Conservation (phyloP, 2,329 filamentous ascomycete species). For the Chalaropsis thielavioides region DNA sequence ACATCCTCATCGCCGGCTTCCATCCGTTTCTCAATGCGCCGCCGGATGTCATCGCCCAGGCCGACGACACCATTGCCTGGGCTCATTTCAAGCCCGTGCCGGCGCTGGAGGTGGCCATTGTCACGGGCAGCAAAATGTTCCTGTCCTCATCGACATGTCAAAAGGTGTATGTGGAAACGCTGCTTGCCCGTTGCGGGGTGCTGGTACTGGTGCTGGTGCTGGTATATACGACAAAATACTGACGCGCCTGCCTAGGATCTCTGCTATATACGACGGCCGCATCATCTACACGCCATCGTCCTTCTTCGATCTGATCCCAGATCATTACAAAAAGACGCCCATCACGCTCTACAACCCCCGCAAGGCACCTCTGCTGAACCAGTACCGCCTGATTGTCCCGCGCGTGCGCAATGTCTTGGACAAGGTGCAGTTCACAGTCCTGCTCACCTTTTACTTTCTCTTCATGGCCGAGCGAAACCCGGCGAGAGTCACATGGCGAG, state of each 20-base stretch:
- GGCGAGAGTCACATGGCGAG: slow-evolving; percentile 39
- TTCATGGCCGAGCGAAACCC: slow-evolving; percentile 57
- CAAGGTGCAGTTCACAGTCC: slow-evolving; percentile 54
- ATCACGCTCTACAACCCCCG: slow-evolving; percentile 69
- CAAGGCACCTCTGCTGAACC: slow-evolving; percentile 61
- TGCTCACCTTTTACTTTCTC: slow-evolving; percentile 53
- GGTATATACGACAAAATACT: not conserved
- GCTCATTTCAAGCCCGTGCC: slow-evolving; percentile 48
- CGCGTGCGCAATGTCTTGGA: slow-evolving; percentile 64
- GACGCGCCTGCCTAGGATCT: slow-evolving; percentile 32
- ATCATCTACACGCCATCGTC: slow-evolving; percentile 71
- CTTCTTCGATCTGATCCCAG: slow-evolving; percentile 71
- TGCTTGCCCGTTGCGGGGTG: not conserved
- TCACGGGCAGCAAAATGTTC: slow-evolving; percentile 68
- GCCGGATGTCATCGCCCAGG: slow-evolving; percentile 42
- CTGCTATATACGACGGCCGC: slow-evolving; percentile 67
- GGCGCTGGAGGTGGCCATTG: slow-evolving; percentile 67
- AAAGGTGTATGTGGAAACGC: slow-evolving; percentile 40
- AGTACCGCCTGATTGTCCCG: slow-evolving; percentile 73
- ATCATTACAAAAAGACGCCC: slow-evolving; percentile 71
- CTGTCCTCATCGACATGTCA: slow-evolving; percentile 65
- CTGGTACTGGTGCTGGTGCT: not conserved
- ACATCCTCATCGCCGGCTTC: slow-evolving; percentile 70
- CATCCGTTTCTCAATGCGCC: slow-evolving; percentile 77
- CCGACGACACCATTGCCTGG: slow-evolving; percentile 35